Conservation (phyloP, 2,329 filamentous ascomycete genomes). For the Paecilomyces dactylethromorphus region DNA sequence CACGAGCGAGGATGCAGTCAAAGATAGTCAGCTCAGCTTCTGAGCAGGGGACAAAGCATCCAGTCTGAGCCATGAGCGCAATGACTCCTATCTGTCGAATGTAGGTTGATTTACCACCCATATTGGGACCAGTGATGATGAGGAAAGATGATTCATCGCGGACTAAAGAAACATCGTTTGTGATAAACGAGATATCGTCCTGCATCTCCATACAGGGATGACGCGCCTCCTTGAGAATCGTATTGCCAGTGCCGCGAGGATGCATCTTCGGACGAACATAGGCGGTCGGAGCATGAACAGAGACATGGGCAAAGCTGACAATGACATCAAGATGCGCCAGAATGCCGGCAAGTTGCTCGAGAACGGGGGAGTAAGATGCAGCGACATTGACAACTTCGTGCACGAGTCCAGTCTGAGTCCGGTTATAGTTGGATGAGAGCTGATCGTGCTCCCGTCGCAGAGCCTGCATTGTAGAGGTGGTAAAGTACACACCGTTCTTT, state of each 20-base stretch:
- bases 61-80: slow-evolving; percentile 92
- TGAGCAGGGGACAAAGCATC: slow-evolving; percentile 89
- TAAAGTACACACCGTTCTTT: slow-evolving; percentile 99
- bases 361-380: slow-evolving; percentile 85
- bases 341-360: slow-evolving; percentile 81
- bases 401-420: slow-evolving; percentile 85
- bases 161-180: slow-evolving; percentile 82
- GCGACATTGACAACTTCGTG: slow-evolving; percentile 89
- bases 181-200: slow-evolving; percentile 97
- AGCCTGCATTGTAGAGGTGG: slow-evolving; percentile 71
- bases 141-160: slow-evolving; percentile 80
- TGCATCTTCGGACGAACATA: slow-evolving; percentile 92
- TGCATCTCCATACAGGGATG: slow-evolving; percentile 99
- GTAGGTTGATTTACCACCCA: slow-evolving; percentile 98
- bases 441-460: slow-evolving; percentile 90
- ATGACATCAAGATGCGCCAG: slow-evolving; percentile 94
- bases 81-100: slow-evolving; percentile 97
- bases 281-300: slow-evolving; percentile 83
- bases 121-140: slow-evolving; percentile 96
- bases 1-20: slow-evolving; percentile 91
- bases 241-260: slow-evolving; percentile 77
- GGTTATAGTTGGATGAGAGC: slow-evolving; percentile 87
- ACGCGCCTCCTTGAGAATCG: slow-evolving; percentile 82
- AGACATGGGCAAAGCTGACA: slow-evolving; percentile 85
- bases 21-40: slow-evolving; percentile 92